phyloP scores from a whole-genome alignment of 2,329 filamentous ascomycete species.

The Akanthomyces muscarius region DNA sequence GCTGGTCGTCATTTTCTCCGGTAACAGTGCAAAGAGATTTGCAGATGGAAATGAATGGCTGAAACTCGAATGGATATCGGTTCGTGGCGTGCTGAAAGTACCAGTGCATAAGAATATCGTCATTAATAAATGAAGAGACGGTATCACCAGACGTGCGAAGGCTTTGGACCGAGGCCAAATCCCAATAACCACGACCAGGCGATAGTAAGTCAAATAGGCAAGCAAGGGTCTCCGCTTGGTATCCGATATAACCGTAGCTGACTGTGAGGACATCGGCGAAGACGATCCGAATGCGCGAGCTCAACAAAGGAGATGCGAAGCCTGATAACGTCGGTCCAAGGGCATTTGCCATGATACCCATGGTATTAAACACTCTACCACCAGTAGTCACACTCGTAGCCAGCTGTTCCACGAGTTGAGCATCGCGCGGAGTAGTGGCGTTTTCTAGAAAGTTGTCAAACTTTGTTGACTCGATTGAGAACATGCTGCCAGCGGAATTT shows the following conservation, averaged over 20 bases:
- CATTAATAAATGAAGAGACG: conserved; percentile 32
- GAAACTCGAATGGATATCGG: conserved; percentile 81
- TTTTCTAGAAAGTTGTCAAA: conserved; percentile 56
- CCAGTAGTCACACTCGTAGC: conserved; percentile 46
- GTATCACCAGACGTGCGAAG: conserved; percentile 33
- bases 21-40: conserved; percentile 52
- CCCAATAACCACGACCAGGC: conserved; percentile 52
- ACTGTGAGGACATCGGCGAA: conserved; percentile 69
- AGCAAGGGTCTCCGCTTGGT: conserved; percentile 66
- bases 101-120: conserved; percentile 47
- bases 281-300: conserved; percentile 57
- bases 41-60: conserved; percentile 71
- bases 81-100: conserved; percentile 66
- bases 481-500: conserved; percentile 59
- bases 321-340: conserved; percentile 44
- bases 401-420: conserved; percentile 48
- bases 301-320: conserved; percentile 52
- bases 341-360: conserved; percentile 46
- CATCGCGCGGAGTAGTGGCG: conserved; percentile 47
- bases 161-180: conserved; percentile 37
- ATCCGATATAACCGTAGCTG: conserved; percentile 63
- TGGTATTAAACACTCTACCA: conserved; percentile 50
- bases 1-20: conserved; percentile 29
- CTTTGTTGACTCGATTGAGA: conserved; percentile 56
- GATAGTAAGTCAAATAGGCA: conserved; percentile 63